phyloP scores from a whole-genome alignment of 805 yeast genomes.

The Lachancea cidri region DNA sequence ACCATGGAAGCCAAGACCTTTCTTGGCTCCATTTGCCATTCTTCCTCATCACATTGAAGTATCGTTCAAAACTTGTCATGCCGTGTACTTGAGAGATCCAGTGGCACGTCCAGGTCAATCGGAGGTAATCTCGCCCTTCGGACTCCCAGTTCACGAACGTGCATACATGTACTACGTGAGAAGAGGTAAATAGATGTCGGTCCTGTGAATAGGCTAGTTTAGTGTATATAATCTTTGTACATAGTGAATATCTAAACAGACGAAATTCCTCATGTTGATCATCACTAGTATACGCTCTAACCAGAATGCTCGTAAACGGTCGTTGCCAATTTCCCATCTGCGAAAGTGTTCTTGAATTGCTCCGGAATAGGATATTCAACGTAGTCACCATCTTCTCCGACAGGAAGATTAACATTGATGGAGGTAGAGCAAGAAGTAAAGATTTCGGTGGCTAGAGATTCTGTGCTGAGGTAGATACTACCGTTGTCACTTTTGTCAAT shows the following conservation, averaged over 20 bases:
- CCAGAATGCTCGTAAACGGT: conserved; percentile 81
- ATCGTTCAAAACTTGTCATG: conserved; percentile 89
- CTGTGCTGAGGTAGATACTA: conserved; percentile 66
- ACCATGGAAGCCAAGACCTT: conserved; percentile 95
- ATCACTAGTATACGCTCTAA: too few relatives aligned
- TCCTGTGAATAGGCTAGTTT: background rate
- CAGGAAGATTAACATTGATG: conserved; percentile 79
- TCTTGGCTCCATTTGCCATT: conserved; percentile 86
- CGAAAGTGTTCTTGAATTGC: conserved; percentile 74
- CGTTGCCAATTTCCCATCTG: conserved; percentile 56
- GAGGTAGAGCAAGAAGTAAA: conserved; percentile 83
- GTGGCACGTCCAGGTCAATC: conserved; percentile 96
- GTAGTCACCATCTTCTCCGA: conserved; percentile 62
- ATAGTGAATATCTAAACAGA: conserved; percentile 45
- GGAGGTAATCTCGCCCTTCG: conserved; percentile 90
- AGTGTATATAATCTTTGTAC: background rate
- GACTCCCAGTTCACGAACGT: conserved; percentile 76
- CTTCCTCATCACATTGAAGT: conserved; percentile 90
- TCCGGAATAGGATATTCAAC: conserved; percentile 85
- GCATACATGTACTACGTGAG: conserved; percentile 92
- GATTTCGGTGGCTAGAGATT: conserved; percentile 68
- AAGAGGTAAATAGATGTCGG: conserved; percentile 46
- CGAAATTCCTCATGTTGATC: too few relatives aligned
- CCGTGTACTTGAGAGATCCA: conserved; percentile 94
- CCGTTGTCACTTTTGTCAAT: conserved; percentile 90